Evolutionary conservation across 306 rosid genomes (phyloP), one percentile per base, ranked within the genome.

Genomic region (Acacia melanoxylon): DNA sequence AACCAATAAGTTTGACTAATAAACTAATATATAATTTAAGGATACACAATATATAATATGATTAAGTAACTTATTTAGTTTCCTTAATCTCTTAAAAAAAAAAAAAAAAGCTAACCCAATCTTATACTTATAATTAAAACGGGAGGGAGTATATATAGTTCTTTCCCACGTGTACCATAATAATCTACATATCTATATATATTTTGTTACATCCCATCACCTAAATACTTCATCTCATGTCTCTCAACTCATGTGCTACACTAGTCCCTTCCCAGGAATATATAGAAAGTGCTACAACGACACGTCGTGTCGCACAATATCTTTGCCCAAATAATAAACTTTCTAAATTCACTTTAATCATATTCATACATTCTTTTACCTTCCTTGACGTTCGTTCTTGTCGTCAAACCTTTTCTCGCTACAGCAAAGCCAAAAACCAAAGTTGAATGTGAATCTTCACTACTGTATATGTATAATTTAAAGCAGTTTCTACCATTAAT

Each of bases 211-310:
- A 80, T 80, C 10, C 61, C 70, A 80, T 61, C 67, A 61, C 76
- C 0, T 37, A 70, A 75, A 75, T 70, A 76, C 77, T 76, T 80
- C 76, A 54, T 70, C 59, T 52, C 75, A 71, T 58, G 63, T 76
- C 59, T 71, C 75, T 51, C 35, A 44, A 56, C 65, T 76, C 75
- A 76, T 37, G 41, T 37, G 41, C 41, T 6, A 5, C 41, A 37
- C 70, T 61, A 3, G 8, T 58, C 78, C 76, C 66, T 76, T 86
- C 83, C 83, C 74, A 80, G 87, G 85, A 86, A 83, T 83, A 77
- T 75, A 83, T 76, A 79, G 61, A 80, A 83, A 25, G 35, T 79
- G 62, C 58, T 44, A 74, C 79, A 68, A 37, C 52, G 82, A 77
- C 77, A 77, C 51, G 85, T 80, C 80, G 40, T 76, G 68, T 86